Evolutionary conservation across 805 yeast genomes (phyloP).

Genomic region (Candida arabinofermentans): DNA sequence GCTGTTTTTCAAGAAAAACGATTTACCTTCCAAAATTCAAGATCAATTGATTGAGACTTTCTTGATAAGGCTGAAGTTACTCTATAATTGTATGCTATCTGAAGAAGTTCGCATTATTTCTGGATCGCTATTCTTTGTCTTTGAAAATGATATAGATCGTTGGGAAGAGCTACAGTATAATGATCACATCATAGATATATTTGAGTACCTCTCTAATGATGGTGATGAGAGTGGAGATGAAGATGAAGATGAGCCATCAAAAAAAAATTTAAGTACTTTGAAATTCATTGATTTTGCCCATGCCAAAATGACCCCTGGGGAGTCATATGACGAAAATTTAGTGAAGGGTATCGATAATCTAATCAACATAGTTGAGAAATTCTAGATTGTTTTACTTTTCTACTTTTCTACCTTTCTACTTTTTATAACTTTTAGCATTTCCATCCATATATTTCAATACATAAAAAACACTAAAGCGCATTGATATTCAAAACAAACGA

Average conservation of each 20-base stretch:
- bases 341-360: slow-evolving; percentile 67
- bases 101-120: slow-evolving; percentile 65
- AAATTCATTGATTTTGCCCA: slow-evolving; percentile 91
- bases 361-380: slow-evolving; percentile 37
- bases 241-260: slow-evolving; percentile 19
- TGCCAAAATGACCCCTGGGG: slow-evolving; percentile 55
- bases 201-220: slow-evolving; percentile 26
- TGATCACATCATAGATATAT: slow-evolving; percentile 33
- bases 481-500: background rate
- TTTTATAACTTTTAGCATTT: background rate
- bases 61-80: slow-evolving; percentile 54
- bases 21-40: slow-evolving; percentile 30
- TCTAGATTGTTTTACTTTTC: slow-evolving; percentile 2
- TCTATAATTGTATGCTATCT: slow-evolving; percentile 61
- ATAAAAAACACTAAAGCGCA: slow-evolving; percentile 1
- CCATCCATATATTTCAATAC: background rate
- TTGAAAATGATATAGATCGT: slow-evolving; percentile 58
- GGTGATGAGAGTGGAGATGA: slow-evolving; percentile 23
- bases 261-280: slow-evolving; percentile 57
- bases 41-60: slow-evolving; percentile 42
- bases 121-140: slow-evolving; percentile 67
- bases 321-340: slow-evolving; percentile 69
- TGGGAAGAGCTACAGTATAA: slow-evolving; percentile 44
- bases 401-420: background rate
- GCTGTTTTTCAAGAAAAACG: slow-evolving; percentile 40